These are phyloP conservation scores for Colletotrichum agaves DNA, from an alignment of 2,329 filamentous ascomycete genomes.

Conservation along the genomic window DNA sequence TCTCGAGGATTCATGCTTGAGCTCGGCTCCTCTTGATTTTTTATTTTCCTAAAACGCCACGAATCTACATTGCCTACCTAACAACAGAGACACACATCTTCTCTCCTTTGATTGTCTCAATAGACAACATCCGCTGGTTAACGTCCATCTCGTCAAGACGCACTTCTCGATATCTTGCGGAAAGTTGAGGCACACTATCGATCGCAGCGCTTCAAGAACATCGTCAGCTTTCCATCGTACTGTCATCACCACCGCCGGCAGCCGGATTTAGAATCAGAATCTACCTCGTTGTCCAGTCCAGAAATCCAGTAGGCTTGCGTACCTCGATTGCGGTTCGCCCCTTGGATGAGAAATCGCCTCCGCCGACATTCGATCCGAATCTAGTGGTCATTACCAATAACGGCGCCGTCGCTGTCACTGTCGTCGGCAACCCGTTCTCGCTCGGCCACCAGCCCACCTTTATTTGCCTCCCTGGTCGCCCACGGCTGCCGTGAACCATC, in stretches of 20 bases:
- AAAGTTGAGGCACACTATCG: slow-evolving; percentile 1
- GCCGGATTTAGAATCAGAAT: slow-evolving; percentile 6
- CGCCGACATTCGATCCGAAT: slow-evolving; percentile 17
- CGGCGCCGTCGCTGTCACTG: slow-evolving; percentile 12
- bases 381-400: slow-evolving; percentile 34
- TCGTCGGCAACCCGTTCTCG: slow-evolving; percentile 20
- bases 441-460: slow-evolving; percentile 32
- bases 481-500: slow-evolving; percentile 8
- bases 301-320: background rate
- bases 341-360: slow-evolving; percentile 13
- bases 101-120: background rate
- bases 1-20: background rate
- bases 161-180: background rate
- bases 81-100: background rate
- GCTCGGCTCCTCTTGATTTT: too few relatives aligned
- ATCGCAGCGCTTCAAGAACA: slow-evolving; percentile 10
- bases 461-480: slow-evolving; percentile 31
- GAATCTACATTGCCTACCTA: background rate
- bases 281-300: slow-evolving; percentile 1
- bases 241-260: slow-evolving; percentile 16
- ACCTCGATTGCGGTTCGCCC: slow-evolving; percentile 15
- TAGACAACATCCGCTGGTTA: background rate
- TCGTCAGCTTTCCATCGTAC: slow-evolving; percentile 13
- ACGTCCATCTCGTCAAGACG: background rate
- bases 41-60: too few relatives aligned